These are phyloP conservation scores for Viridothelium virens DNA, from an alignment of 495 filamentous ascomycete species.

Conservation along the genomic window DNA sequence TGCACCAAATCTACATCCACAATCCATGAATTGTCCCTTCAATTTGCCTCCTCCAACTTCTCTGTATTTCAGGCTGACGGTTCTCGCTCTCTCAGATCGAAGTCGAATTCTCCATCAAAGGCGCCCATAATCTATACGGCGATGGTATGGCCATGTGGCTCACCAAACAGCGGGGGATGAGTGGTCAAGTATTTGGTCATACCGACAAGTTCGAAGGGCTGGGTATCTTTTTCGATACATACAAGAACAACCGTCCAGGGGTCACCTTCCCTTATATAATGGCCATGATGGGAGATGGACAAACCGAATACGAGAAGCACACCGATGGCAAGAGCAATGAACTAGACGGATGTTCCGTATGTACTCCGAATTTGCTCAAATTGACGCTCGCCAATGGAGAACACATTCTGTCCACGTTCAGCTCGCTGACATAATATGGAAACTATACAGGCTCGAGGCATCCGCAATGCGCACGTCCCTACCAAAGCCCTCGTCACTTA, in stretches of 20 bases:
- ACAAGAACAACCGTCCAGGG: slow-evolving; percentile 98
- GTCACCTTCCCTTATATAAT: slow-evolving; percentile 95
- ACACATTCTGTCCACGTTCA: too few species aligned
- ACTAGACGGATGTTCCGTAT: slow-evolving; percentile 81
- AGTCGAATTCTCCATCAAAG: slow-evolving; percentile 87
- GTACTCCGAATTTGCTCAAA: slow-evolving; percentile 19
- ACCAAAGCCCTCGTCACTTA: slow-evolving; percentile 88
- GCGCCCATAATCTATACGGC: slow-evolving; percentile 77
- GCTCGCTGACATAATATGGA: not conserved
- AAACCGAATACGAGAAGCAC: slow-evolving; percentile 82
- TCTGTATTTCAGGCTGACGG: slow-evolving; percentile 13
- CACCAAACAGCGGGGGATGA: slow-evolving; percentile 78
- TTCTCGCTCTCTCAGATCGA: slow-evolving; percentile 53
- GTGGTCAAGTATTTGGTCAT: slow-evolving; percentile 81
- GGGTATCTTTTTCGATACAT: slow-evolving; percentile 96
- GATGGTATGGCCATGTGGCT: slow-evolving; percentile 99
- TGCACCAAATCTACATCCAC: not conserved
- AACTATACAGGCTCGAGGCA: slow-evolving; percentile 60
- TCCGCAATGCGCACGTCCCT: slow-evolving; percentile 66
- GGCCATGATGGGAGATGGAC: slow-evolving; percentile 94
- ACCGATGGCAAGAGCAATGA: slow-evolving; percentile 94
- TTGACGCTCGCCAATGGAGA: not conserved
- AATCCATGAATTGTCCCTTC: not conserved
- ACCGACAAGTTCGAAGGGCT: slow-evolving; percentile 88
- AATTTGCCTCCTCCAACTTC: not conserved